phyloP scores from a whole-genome alignment of 176 grass and related monocot species.

The Lolium perenne region DNA sequence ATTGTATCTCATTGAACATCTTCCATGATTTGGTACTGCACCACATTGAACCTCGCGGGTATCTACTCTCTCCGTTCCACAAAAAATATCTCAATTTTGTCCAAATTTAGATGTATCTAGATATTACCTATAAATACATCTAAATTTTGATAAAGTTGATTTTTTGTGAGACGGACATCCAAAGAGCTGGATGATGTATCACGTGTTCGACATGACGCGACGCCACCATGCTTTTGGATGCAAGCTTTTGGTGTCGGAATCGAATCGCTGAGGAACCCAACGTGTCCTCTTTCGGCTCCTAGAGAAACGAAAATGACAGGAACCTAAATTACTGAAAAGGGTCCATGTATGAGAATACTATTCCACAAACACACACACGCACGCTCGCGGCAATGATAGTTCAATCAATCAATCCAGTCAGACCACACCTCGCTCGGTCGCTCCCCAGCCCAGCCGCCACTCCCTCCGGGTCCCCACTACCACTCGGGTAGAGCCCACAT shows the following conservation, averaged over 20 bases:
- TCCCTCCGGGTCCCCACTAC: not conserved
- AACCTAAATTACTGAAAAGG: too few relatives aligned
- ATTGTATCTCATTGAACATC: too few relatives aligned
- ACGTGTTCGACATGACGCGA: not conserved
- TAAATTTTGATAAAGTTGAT: too few relatives aligned
- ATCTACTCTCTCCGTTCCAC: too few relatives aligned
- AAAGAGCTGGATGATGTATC: too few relatives aligned
- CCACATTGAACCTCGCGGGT: too few relatives aligned
- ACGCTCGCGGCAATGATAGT: not conserved
- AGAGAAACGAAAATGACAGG: not conserved
- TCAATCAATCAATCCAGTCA: conserved; percentile 2
- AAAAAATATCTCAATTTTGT: too few relatives aligned
- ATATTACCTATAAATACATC: too few relatives aligned
- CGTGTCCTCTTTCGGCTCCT: not conserved
- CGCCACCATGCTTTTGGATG: not conserved
- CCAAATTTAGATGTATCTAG: too few relatives aligned
- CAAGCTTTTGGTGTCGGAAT: not conserved
- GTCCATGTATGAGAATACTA: not conserved
- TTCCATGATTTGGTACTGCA: too few relatives aligned
- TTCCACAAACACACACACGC: not conserved
- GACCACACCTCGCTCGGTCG: not conserved
- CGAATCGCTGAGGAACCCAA: not conserved
- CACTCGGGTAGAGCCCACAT: not conserved
- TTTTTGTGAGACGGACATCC: too few relatives aligned
- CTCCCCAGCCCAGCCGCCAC: not conserved